Base-by-base conservation (phyloP, 2,329 filamentous ascomycete genomes). In the Davidsoniella virescens region DNA sequence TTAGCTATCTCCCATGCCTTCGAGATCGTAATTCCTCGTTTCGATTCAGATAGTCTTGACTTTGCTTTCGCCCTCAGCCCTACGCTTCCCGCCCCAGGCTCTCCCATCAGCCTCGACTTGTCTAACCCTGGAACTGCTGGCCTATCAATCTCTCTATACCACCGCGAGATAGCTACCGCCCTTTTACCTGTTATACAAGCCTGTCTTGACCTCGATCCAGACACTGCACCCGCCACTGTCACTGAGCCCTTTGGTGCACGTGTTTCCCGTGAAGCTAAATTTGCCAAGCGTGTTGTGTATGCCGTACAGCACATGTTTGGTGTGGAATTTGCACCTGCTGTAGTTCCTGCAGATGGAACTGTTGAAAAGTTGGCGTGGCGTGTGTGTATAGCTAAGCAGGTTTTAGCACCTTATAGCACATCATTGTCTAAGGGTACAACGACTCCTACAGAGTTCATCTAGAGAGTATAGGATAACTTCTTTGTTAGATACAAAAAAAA, bases 261-360 rank as follows among this genome's bases (percentile, higher is more conserved):
- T 39, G 84, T 95, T 1, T 87, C 94, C 60, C 72, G 87, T 20
- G 84, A 95, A 57, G 78, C 82, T 55, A 95, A 94, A 64, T 96
- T 87, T 59, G 83, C 90, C 1, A 85, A 80, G 64, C 71, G 92
- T 40, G 84, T 96, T 9, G 88, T 96, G 0, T 96, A 94, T 63
- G 92, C 88, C 4, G 86, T 98, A 25, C 83, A 85, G 55, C 84
- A 94, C 62, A 95, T 95, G 87, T 93, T 98, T 63, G 92, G 88
- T 47, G 84, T 98, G 54, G 92, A 98, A 63, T 88, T 98, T 61
- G 86, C 92, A 1, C 82, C 88, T 0, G 86, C 87, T 42, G 90
- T 96, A 1, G 92, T 98, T 29, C 79, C 84, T 48, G 87, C 88
- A 0, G 92, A 98, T 66, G 87, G 92, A 5, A 93, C 82, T 57